phyloP scores from a whole-genome alignment of 2,329 filamentous ascomycete species.

The Botryosphaeria dothidea region DNA sequence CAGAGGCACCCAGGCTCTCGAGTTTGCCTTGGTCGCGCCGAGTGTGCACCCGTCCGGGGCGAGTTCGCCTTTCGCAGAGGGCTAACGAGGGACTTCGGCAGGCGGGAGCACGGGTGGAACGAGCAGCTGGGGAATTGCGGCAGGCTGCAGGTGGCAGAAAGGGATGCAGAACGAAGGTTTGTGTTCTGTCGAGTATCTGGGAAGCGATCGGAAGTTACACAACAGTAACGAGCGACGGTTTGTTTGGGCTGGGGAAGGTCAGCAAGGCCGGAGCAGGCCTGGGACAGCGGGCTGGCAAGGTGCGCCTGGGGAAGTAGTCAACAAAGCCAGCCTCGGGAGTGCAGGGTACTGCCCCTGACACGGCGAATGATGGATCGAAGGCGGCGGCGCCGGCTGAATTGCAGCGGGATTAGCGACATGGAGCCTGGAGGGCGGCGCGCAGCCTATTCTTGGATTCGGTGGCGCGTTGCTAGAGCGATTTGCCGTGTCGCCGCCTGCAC shows the following conservation, averaged over 20 bases:
- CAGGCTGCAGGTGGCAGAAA: neutral
- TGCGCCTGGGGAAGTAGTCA: slow-evolving; percentile 12
- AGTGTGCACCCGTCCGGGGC: neutral
- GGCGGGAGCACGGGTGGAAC: neutral
- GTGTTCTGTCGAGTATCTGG: neutral
- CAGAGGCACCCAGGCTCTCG: neutral
- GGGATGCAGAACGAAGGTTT: slow-evolving; percentile 14
- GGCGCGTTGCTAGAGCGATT: slow-evolving; percentile 18
- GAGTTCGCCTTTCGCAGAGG: neutral
- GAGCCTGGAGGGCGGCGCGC: slow-evolving; percentile 6
- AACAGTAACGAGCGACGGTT: slow-evolving; percentile 12
- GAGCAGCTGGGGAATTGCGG: neutral
- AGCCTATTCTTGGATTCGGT: slow-evolving; percentile 13
- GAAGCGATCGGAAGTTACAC: slow-evolving; percentile 16
- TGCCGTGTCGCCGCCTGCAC: slow-evolving; percentile 5
- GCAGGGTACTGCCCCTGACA: slow-evolving; percentile 13
- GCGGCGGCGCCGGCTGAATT: slow-evolving; percentile 11
- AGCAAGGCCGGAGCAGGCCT: neutral
- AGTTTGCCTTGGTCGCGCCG: neutral
- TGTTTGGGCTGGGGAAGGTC: slow-evolving; percentile 4
- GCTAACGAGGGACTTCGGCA: neutral
- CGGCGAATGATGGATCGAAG: slow-evolving; percentile 9
- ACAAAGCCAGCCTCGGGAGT: neutral
- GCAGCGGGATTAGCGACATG: slow-evolving; percentile 14
- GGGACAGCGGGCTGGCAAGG: neutral